Percentiles rank a stretch among this genome's conserved stretches.
These are phyloP conservation scores for Arachis monticola DNA, from an alignment of 331 rosid species.

Conservation along the genomic window DNA sequence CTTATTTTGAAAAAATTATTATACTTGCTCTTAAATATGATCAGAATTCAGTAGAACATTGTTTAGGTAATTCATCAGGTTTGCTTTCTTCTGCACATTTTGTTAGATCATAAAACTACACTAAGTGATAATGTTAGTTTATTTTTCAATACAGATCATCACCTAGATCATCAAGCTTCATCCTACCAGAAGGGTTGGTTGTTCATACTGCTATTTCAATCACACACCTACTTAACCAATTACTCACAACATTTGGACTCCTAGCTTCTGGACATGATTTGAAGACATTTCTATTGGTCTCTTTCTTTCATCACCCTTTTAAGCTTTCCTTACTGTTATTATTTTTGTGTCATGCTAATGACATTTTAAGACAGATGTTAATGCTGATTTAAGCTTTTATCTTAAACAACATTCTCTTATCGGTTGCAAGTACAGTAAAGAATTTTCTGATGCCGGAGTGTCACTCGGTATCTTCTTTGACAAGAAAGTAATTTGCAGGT, in stretches of 20 bases:
- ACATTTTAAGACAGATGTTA: too few relatives aligned
- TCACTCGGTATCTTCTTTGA: conserved; percentile 41
- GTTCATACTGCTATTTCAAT: conserved; percentile 47
- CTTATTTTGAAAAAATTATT: not conserved
- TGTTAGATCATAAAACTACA: conserved; percentile 29
- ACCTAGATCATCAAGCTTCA: conserved; percentile 42
- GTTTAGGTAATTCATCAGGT: not conserved
- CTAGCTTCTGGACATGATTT: conserved; percentile 53
- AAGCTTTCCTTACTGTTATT: conserved; percentile 8
- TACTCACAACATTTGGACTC: conserved; percentile 40
- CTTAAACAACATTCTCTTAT: too few relatives aligned
- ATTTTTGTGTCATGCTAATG: not conserved
- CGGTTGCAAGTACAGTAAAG: too few relatives aligned
- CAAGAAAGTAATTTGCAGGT: conserved; percentile 50
- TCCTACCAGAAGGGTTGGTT: conserved; percentile 46
- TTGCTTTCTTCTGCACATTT: not conserved
- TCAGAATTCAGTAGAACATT: too few relatives aligned
- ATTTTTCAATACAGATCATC: conserved; percentile 46
- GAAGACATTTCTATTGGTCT: conserved; percentile 56
- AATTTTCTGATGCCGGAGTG: conserved; percentile 1
- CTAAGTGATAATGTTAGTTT: conserved; percentile 17
- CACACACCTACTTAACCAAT: conserved; percentile 39
- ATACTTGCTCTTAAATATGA: not conserved
- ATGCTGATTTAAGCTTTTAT: too few relatives aligned
- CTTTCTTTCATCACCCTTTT: conserved; percentile 32